These are phyloP conservation scores for Torulaspora delbrueckii DNA, from an alignment of 805 yeast genomes.

Conservation along the genomic window DNA sequence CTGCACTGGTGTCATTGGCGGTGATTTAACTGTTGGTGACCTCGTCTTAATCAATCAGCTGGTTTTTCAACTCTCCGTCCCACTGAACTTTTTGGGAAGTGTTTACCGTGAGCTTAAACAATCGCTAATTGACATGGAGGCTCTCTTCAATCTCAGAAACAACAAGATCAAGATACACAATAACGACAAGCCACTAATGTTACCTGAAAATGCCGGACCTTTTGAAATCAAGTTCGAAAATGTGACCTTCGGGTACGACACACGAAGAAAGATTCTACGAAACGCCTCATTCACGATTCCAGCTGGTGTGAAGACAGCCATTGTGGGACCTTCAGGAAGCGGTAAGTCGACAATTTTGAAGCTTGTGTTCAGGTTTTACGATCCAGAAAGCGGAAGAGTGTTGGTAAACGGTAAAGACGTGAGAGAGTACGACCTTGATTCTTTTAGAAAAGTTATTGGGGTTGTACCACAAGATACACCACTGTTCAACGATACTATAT, in stretches of 20 bases:
- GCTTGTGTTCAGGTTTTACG: constrained; percentile 85
- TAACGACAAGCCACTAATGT: constrained; percentile 54
- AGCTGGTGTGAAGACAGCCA: constrained; percentile 85
- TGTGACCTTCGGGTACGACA: constrained; percentile 88
- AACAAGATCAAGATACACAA: constrained; percentile 65
- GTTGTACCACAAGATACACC: constrained; percentile 99
- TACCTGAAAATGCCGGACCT: constrained; percentile 39
- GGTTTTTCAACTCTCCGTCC: constrained; percentile 93
- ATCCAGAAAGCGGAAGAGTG: constrained; percentile 70
- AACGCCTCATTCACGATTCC: constrained; percentile 84
- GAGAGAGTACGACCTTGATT: constrained; percentile 63
- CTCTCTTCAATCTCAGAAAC: constrained; percentile 78
- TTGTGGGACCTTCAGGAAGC: constrained; percentile 95
- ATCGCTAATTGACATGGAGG: constrained; percentile 91
- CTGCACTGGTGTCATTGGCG: constrained; percentile 83
- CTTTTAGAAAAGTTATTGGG: constrained; percentile 70
- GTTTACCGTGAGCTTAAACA: constrained; percentile 94
- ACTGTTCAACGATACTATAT: constrained; percentile 80
- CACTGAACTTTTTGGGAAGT: constrained; percentile 89
- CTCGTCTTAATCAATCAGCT: constrained; percentile 90
- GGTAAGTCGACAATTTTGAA: constrained; percentile 89
- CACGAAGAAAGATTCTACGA: constrained; percentile 76
- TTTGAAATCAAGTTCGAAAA: constrained; percentile 86
- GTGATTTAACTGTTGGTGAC: constrained; percentile 86
- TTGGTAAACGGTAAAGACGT: constrained; percentile 87